Evolutionary conservation across 495 filamentous ascomycete species (phyloP).

Genomic region (Penicillium alfredii): DNA sequence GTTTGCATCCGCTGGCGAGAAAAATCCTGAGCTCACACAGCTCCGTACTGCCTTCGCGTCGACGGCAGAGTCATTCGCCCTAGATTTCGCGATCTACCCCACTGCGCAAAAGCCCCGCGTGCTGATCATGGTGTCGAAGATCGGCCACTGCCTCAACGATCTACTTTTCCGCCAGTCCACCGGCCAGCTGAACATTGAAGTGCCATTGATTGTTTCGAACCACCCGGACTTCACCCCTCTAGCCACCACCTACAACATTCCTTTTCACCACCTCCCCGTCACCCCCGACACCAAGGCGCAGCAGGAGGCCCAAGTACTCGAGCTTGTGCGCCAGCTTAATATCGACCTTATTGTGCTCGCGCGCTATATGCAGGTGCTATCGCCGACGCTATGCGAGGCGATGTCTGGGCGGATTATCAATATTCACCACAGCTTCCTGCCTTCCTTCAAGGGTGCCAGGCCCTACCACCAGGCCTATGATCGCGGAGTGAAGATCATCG

Average conservation of each 20-base stretch:
- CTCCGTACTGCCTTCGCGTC: conserved; percentile 42
- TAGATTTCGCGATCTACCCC: conserved; percentile 59
- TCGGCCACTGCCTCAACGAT: conserved; percentile 74
- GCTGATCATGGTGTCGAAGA: conserved; percentile 78
- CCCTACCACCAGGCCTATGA: conserved; percentile 78
- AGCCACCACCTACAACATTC: conserved; percentile 62
- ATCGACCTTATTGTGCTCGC: conserved; percentile 70
- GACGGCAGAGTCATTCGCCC: conserved; percentile 50
- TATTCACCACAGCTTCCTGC: conserved; percentile 76
- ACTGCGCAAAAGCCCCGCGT: conserved; percentile 58
- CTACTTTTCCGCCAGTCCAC: conserved; percentile 65
- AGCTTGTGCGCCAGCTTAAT: conserved; percentile 54
- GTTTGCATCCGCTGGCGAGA: conserved; percentile 46
- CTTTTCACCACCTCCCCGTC: conserved; percentile 68
- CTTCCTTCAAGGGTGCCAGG: conserved; percentile 73
- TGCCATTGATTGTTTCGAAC: conserved; percentile 64
- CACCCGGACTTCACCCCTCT: conserved; percentile 64
- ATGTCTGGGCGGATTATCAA: conserved; percentile 76
- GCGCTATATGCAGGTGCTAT: conserved; percentile 81
- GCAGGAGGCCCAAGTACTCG: conserved; percentile 60
- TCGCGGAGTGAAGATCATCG: conserved; percentile 73
- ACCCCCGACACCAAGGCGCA: conserved; percentile 59
- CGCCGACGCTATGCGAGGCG: conserved; percentile 59
- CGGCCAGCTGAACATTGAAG: conserved; percentile 55
- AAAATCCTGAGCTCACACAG: conserved; percentile 38